These are phyloP conservation scores for Cryptococcus sp. DNA, from an alignment of 1,284 basidiomycete species.

Conservation along the genomic window DNA sequence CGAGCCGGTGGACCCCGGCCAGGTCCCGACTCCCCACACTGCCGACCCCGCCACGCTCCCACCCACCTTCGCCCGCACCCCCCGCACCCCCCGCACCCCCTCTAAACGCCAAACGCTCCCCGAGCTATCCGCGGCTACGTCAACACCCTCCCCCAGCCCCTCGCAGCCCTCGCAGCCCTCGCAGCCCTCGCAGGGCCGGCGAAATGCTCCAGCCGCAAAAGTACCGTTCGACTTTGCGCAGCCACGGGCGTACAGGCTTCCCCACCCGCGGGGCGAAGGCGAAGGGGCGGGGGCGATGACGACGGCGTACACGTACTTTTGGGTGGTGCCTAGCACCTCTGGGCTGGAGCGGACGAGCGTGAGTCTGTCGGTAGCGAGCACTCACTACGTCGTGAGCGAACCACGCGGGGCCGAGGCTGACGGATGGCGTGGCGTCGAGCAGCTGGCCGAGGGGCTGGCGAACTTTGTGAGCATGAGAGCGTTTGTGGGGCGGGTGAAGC, in stretches of 20 bases:
- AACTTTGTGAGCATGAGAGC: conserved; percentile 24
- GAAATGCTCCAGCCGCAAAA: not conserved
- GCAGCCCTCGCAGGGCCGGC: not conserved
- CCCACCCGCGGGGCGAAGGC: conserved; percentile 12
- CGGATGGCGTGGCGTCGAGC: not conserved
- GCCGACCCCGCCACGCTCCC: not conserved
- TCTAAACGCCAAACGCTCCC: too few relatives aligned
- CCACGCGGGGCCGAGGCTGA: not conserved
- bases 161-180: not conserved
- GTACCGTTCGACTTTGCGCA: conserved; percentile 30
- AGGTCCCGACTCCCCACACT: not conserved
- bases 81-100: not conserved
- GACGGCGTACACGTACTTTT: conserved; percentile 40
- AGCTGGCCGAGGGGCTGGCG: conserved; percentile 34
- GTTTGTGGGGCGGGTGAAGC: conserved; percentile 18
- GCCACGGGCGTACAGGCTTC: conserved; percentile 30
- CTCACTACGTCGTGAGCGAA: not conserved
- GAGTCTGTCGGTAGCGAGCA: too few relatives aligned
- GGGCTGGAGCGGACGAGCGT: conserved; percentile 47
- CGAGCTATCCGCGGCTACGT: too few relatives aligned
- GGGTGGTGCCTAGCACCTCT: conserved; percentile 49
- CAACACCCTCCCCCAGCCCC: not conserved
- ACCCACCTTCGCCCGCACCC: not conserved
- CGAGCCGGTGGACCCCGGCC: conserved; percentile 1
- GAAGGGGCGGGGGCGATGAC: not conserved